Evolutionary conservation across 352 stramenopile species (phyloP), one percentile per base, ranked within the genome.

Genomic region (Poterioochromonas sp.): DNA sequence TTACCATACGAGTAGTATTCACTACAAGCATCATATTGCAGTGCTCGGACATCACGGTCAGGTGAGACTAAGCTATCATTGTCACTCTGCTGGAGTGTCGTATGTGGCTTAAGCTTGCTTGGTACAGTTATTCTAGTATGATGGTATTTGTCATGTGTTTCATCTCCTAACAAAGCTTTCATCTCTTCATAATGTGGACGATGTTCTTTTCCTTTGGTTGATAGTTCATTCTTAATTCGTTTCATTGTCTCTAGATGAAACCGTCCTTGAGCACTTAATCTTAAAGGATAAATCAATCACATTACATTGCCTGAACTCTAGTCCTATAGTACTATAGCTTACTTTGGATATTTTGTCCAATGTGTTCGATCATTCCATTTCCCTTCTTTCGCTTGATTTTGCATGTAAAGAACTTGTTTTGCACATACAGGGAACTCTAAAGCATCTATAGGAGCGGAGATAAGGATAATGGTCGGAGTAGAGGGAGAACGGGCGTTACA

Each of bases 361-460:
- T n/a, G n/a, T n/a, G n/a, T n/a, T n/a, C n/a, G n/a, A n/a, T n/a
- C n/a, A n/a, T n/a, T n/a, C n/a, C n/a, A n/a, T n/a, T n/a, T n/a
- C n/a, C n/a, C n/a, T n/a, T n/a, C n/a, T n/a, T n/a, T n/a, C n/a
- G n/a, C n/a, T n/a, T n/a, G n/a, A n/a, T n/a, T n/a, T n/a, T n/a
- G n/a, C n/a, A n/a, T n/a, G n/a, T n/a, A n/a, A n/a, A n/a, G n/a
- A n/a, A n/a, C n/a, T n/a, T n/a, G n/a, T 26, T 5, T 26, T 58
- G 20, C 12, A 54, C 65, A 74, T 8, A 54, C 40, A 18, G 65
- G 65, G 43, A 74, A 74, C 12, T 54, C 41, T 11, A 58, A 29
- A 26, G 39, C 65, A 74, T 74, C 65, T 74, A 58, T 8, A 51
- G 11, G 2, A 73, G 3, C 3, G 11, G 37, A 73, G 40, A 32